Evolutionary conservation across 768 basidiomycete genomes (phyloP).

Genomic region (Butyriboletus loyo): DNA sequence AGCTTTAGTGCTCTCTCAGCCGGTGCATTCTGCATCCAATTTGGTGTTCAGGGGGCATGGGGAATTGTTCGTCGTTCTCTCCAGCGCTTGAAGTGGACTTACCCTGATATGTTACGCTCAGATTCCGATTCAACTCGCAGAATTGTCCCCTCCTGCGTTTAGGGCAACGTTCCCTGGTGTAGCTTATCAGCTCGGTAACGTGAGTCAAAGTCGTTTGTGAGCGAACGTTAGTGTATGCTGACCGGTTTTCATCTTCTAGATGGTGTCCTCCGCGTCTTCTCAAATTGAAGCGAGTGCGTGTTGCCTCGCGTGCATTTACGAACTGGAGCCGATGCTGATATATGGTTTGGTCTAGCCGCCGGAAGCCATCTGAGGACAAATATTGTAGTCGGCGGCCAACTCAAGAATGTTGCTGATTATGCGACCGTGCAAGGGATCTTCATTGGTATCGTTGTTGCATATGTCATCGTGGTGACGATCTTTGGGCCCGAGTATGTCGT

Average conservation of each 20-base stretch:
- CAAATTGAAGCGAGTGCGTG: constrained; percentile 40
- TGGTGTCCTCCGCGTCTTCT: constrained; percentile 69
- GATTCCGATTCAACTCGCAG: constrained; percentile 77
- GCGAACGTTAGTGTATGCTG: neutral
- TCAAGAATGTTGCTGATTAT: constrained; percentile 54
- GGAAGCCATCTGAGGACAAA: constrained; percentile 52
- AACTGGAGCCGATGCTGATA: neutral
- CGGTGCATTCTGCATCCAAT: constrained; percentile 83
- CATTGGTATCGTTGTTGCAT: constrained; percentile 77
- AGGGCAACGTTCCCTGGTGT: constrained; percentile 85
- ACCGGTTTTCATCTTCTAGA: constrained; percentile 29
- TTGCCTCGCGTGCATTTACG: neutral
- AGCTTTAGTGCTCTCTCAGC: constrained; percentile 67
- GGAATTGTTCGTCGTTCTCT: constrained; percentile 58
- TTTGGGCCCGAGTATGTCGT: constrained; percentile 71
- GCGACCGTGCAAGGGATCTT: constrained; percentile 86
- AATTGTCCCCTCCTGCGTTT: constrained; percentile 87
- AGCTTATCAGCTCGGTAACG: constrained; percentile 80
- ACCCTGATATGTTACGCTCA: constrained; percentile 8
- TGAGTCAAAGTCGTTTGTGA: constrained; percentile 5
- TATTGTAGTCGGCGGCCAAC: constrained; percentile 38
- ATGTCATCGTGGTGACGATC: constrained; percentile 69
- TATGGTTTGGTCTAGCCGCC: constrained; percentile 43
- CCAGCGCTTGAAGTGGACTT: neutral
- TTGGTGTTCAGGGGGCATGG: constrained; percentile 90